A percentile compares a stretch with the other conserved stretches of the same genome.
phyloP scores from a whole-genome alignment of 2,329 filamentous ascomycete genomes.

The Sporothrix pallida region DNA sequence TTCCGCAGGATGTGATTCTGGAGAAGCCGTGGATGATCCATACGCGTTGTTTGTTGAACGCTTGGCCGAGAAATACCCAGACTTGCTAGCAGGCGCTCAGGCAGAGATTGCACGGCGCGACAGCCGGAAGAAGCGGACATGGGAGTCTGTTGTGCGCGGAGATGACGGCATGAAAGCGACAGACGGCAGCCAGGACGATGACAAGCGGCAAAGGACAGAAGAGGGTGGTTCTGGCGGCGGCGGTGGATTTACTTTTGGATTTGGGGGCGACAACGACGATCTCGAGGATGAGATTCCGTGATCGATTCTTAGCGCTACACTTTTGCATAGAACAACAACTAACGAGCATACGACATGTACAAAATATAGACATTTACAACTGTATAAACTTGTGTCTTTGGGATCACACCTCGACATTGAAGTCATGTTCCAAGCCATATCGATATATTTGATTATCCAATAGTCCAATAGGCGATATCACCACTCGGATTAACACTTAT shows the following conservation, averaged over 20 bases:
- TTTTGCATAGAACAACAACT: neutral
- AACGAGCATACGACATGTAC: constrained; percentile 21
- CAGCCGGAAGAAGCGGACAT: constrained; percentile 76
- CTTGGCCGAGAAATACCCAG: constrained; percentile 67
- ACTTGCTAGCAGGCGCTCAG: constrained; percentile 66
- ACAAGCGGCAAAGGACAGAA: constrained; percentile 41
- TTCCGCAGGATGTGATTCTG: constrained; percentile 61
- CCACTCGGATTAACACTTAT: no score
- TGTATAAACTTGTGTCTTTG: neutral
- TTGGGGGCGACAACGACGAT: constrained; percentile 49
- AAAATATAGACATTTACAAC: constrained; percentile 10
- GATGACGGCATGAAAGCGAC: constrained; percentile 37
- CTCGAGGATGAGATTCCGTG: constrained; percentile 50
- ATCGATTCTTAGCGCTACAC: neutral
- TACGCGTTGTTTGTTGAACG: constrained; percentile 76
- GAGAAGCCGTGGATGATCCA: constrained; percentile 70
- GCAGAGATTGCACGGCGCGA: constrained; percentile 66
- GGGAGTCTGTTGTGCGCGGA: constrained; percentile 76
- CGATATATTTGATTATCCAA: no score
- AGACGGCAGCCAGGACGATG: constrained; percentile 41
- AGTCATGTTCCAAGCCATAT: no score
- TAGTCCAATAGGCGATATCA: no score
- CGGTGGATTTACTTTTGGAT: constrained; percentile 65
- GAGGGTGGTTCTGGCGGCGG: constrained; percentile 15
- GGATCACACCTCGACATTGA: no score